Conservation (phyloP, 805 yeast species). For the Hanseniaspora guilliermondii region DNA sequence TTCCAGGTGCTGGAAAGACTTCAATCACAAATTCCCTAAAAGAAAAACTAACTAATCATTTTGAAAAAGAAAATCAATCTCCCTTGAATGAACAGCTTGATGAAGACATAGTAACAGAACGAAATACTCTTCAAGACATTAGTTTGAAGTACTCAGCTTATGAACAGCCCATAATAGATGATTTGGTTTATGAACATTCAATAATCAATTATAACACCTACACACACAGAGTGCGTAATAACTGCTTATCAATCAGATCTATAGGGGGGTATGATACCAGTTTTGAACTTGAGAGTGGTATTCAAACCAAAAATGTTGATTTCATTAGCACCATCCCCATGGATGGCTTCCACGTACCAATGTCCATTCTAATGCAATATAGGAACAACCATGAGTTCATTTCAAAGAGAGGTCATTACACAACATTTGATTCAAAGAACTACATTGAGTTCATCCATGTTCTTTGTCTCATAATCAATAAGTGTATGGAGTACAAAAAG, state of each 20-base stretch:
- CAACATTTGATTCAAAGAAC: slow-evolving; percentile 59
- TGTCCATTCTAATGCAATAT: slow-evolving; percentile 36
- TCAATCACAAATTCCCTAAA: slow-evolving; percentile 45
- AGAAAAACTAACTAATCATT: slow-evolving; percentile 27
- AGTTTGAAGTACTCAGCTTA: not conserved
- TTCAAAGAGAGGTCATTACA: slow-evolving; percentile 68
- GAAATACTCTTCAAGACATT: not conserved
- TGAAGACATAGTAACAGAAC: not conserved
- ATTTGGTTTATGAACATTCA: slow-evolving; percentile 5
- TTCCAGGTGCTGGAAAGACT: slow-evolving; percentile 80
- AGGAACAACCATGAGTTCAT: slow-evolving; percentile 47
- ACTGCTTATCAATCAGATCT: not conserved
- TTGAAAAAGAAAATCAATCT: not conserved
- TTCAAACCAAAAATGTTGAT: not conserved
- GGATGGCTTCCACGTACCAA: slow-evolving; percentile 69
- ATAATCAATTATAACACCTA: slow-evolving; percentile 20
- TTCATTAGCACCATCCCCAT: slow-evolving; percentile 39
- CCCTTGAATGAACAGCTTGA: not conserved
- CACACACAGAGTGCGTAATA: not conserved
- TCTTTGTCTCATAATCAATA: not conserved
- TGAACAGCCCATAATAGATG: not conserved
- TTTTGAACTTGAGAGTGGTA: not conserved
- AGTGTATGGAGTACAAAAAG: not conserved
- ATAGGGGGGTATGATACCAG: slow-evolving; percentile 15
- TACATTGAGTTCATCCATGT: slow-evolving; percentile 20